Conservation (phyloP, 164 flowering plant genomes). For the Euptelea pleiosperma region DNA sequence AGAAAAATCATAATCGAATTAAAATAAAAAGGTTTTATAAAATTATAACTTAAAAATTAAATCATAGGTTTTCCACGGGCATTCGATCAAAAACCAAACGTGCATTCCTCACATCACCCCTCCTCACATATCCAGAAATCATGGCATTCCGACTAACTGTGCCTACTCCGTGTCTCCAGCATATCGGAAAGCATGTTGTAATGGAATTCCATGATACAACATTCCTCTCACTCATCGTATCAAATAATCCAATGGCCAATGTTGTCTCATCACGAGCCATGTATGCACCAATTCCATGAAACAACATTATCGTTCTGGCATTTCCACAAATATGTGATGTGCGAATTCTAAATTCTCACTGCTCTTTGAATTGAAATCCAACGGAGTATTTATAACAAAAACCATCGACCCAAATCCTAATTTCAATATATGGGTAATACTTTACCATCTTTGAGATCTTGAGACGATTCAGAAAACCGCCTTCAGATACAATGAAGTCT, state of each 20-base stretch:
- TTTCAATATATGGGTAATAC: constrained; percentile 33
- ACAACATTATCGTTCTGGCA: constrained; percentile 37
- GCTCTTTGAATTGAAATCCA: constrained; percentile 40
- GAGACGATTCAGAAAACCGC: constrained; percentile 15
- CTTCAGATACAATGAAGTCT: too few relatives aligned
- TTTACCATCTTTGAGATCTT: constrained; percentile 25
- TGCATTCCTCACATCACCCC: constrained; percentile 35
- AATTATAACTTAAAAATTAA: too few relatives aligned
- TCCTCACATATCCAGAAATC: constrained; percentile 38
- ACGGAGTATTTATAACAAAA: constrained; percentile 42
- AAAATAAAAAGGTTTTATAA: too few relatives aligned
- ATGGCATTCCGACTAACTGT: constrained; percentile 33
- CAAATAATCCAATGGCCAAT: constrained; percentile 31
- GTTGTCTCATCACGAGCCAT: constrained; percentile 30
- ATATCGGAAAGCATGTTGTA: constrained; percentile 29
- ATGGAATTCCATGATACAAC: constrained; percentile 40
- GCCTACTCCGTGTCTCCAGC: constrained; percentile 39
- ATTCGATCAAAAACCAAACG: constrained; percentile 32
- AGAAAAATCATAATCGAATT: too few relatives aligned
- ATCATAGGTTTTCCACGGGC: constrained; percentile 39
- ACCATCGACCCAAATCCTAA: constrained; percentile 32
- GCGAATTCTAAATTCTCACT: constrained; percentile 21
- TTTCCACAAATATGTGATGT: constrained; percentile 33
- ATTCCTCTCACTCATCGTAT: constrained; percentile 35
- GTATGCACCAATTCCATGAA: constrained; percentile 37